Conservation (phyloP, 768 basidiomycete species). For the Artomyces pyxidatus region DNA sequence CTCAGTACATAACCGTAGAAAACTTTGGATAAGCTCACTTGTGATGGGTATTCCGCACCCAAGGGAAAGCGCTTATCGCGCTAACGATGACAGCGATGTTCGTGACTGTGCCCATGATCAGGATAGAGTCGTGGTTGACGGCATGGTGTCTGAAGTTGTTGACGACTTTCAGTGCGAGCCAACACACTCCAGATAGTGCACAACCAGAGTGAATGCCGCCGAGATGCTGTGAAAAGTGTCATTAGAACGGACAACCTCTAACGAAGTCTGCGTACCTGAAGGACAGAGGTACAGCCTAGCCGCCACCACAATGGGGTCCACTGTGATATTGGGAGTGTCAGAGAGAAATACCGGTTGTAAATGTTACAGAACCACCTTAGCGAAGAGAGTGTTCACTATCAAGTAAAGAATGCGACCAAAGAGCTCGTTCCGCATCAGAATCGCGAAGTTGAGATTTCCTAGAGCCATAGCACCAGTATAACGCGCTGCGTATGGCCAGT, state of each 20-base stretch:
- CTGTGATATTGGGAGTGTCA: constrained; percentile 23
- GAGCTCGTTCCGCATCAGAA: constrained; percentile 75
- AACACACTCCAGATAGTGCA: constrained; percentile 28
- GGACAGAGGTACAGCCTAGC: constrained; percentile 62
- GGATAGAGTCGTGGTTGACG: constrained; percentile 27
- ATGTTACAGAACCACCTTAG: constrained; percentile 41
- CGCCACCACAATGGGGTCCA: constrained; percentile 71
- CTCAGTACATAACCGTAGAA: constrained; percentile 9
- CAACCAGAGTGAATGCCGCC: constrained; percentile 40
- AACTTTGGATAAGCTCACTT: constrained; percentile 24
- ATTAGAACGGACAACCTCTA: constrained; percentile 6
- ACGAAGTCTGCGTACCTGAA: constrained; percentile 37
- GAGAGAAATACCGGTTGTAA: background rate
- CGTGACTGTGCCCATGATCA: constrained; percentile 31
- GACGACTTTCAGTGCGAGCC: constrained; percentile 30
- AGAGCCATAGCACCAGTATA: constrained; percentile 67
- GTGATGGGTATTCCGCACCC: constrained; percentile 36
- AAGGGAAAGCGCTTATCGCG: constrained; percentile 33
- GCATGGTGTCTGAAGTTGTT: constrained; percentile 29
- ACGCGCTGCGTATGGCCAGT: constrained; percentile 58
- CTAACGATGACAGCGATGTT: constrained; percentile 29
- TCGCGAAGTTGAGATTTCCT: constrained; percentile 64
- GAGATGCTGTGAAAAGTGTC: constrained; percentile 26
- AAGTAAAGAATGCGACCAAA: constrained; percentile 74
- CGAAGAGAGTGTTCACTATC: constrained; percentile 63